Conservation (phyloP, 306 rosid genomes). For the Medicago lupulina region DNA sequence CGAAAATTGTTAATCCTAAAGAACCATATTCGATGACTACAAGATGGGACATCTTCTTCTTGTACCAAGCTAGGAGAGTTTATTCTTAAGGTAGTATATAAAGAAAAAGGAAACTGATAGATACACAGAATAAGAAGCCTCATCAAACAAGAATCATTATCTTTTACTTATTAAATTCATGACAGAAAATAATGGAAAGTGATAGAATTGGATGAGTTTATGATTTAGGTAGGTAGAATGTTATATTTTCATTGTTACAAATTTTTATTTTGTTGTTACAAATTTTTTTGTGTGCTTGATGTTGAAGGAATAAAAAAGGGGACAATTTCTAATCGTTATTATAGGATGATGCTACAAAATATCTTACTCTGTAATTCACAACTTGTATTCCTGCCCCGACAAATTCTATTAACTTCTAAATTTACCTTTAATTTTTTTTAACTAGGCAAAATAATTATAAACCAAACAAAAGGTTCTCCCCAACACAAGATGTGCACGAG, state of each 20-base stretch:
- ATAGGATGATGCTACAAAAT: no score
- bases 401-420: no score
- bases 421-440: no score
- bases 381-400: no score
- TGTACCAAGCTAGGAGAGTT: constrained; percentile 5
- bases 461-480: no score
- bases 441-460: no score
- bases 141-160: not conserved
- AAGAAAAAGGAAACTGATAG: constrained; percentile 1
- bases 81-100: not conserved
- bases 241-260: not conserved
- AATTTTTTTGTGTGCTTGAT: no score
- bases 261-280: no score
- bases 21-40: not conserved
- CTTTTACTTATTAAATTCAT: not conserved
- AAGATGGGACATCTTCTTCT: constrained; percentile 12
- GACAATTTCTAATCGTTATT: no score
- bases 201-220: not conserved
- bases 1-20: not conserved
- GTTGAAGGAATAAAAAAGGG: no score
- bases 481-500: no score
- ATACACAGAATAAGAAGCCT: not conserved
- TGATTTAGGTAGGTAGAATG: constrained; percentile 3
- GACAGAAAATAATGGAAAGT: not conserved
- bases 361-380: no score